Base-by-base conservation (phyloP, 305 asterid genomes). In the Lippia alba region DNA sequence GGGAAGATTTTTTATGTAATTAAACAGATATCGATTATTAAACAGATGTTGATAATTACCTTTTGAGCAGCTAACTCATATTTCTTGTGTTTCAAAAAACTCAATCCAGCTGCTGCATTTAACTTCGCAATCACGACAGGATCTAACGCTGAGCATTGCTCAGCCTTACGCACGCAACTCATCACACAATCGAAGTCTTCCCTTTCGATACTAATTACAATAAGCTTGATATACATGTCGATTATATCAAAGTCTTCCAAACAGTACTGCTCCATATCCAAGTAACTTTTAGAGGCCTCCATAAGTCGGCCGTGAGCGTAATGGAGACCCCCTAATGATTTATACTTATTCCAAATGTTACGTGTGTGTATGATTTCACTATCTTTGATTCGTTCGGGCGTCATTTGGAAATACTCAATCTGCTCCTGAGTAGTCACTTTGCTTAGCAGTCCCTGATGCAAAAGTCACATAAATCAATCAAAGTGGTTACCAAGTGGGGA, bases 341-440 rank as follows among this genome's bases (percentile, higher is more conserved):
- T 85, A 79, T 81, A 83, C 40, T 91, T 91, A 91, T 85, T 83
- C 60, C 94, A 76, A 67, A 87, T 87, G 85, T n/a, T n/a, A n/a
- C n/a, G n/a, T n/a, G n/a, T n/a, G n/a, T n/a, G n/a, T n/a, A n/a
- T n/a, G n/a, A n/a, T n/a, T n/a, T n/a, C n/a, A n/a, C 94, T 83
- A 82, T 87, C 91, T 70, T 85, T 87, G 46, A 87, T 87, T 81
- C 85, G 76, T 76, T 85, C 83, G 50, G 91, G 83, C 94, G 14
- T 45, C 34, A 12, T 62, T 19, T 44, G 44, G 41, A 14, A 24
- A 71, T 55, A 36, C 34, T 48, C 32, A 12, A 16, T 18, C 15
- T 9, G n/a, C 30, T n/a, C n/a, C n/a, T n/a, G n/a, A n/a, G n/a
- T n/a, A n/a, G n/a, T n/a, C n/a, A n/a, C n/a, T n/a, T n/a, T n/a